Base-by-base conservation (phyloP, 805 yeast genomes). In the Ogataea nitratoaversa region DNA sequence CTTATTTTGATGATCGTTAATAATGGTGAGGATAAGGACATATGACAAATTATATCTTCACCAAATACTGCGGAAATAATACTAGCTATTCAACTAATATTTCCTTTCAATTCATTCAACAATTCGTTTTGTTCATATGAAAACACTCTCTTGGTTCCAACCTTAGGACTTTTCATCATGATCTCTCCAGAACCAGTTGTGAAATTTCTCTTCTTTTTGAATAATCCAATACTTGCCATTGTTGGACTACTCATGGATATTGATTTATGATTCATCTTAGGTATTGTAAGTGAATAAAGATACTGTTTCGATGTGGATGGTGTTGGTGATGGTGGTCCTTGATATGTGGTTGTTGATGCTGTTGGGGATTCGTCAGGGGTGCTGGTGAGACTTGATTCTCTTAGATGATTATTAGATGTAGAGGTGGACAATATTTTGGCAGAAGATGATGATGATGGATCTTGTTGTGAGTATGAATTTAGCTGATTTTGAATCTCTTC, bases 121-220 rank as follows among this genome's bases (percentile, higher is more conserved):
- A 79, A 55, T 50, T 74, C 74, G 31, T 60, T 59, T 50, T 79
- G 82, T 53, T 78, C 84, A 47, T 60, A 72, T 0, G 82, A 74
- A 25, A 76, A 57, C 1, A 63, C 62, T 40, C 76, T 54, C 36
- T 57, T 61, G 16, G 28, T 19, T 28, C 22, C 8, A 39, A n/a
- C 8, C 36, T 37, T n/a, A n/a, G n/a, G n/a, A n/a, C 25, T 23
- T 8, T 23, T 23, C 25, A 12, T 25, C 29, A 12, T 25, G 29
- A 11, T 12, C 29, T 25, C 14, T 23, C 25, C 25, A 8, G 25
- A 23, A n/a, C 45, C 42, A 5, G 47, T 38, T 5, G 54, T 50
- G 36, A 52, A 50, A 25, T 47, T 52, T 33, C 54, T 39, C 16
- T 22, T 41, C 19, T 44, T 13, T 29, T 17, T 7, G 11, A 11